A percentile compares a stretch with the other conserved stretches of the same genome.
Conservation (phyloP, 208 protist species). For the Leishmania turanica region DNA sequence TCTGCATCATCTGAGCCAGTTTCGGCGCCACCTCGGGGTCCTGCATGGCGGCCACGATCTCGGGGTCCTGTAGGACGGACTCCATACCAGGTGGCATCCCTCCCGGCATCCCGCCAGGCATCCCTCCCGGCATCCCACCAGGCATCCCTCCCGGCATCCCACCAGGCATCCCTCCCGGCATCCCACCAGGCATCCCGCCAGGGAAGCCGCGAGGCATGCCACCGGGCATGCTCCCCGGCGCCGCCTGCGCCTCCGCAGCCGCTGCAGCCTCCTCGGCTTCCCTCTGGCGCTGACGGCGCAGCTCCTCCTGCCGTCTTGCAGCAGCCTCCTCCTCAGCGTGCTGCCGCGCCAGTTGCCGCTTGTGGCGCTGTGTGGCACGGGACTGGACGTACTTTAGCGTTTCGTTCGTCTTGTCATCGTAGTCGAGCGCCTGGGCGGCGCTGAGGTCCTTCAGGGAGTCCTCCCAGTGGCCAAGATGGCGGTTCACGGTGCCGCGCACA, state of each 20-base stretch:
- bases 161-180: constrained; percentile 45
- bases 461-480: constrained; percentile 69
- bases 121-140: constrained; percentile 47
- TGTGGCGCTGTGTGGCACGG: constrained; percentile 41
- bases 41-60: constrained; percentile 68
- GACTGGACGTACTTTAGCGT: constrained; percentile 55
- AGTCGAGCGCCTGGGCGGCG: constrained; percentile 77
- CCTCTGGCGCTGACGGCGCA: constrained; percentile 52
- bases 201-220: constrained; percentile 51
- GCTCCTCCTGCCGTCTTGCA: constrained; percentile 31
- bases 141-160: constrained; percentile 52
- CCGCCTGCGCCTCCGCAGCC: constrained; percentile 24
- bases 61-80: constrained; percentile 50
- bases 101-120: constrained; percentile 51
- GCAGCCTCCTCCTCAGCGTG: constrained; percentile 47
- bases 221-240: constrained; percentile 41
- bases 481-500: constrained; percentile 68
- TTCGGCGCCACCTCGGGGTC: constrained; percentile 78
- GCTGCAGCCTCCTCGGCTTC: constrained; percentile 35
- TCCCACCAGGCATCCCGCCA: constrained; percentile 43
- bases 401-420: constrained; percentile 57
- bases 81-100: constrained; percentile 37
- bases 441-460: constrained; percentile 71
- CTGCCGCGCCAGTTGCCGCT: constrained; percentile 36
- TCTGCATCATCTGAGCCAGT: constrained; percentile 57